Base-by-base conservation (phyloP, 2,329 filamentous ascomycete species). In the Xylariaceae sp. region DNA sequence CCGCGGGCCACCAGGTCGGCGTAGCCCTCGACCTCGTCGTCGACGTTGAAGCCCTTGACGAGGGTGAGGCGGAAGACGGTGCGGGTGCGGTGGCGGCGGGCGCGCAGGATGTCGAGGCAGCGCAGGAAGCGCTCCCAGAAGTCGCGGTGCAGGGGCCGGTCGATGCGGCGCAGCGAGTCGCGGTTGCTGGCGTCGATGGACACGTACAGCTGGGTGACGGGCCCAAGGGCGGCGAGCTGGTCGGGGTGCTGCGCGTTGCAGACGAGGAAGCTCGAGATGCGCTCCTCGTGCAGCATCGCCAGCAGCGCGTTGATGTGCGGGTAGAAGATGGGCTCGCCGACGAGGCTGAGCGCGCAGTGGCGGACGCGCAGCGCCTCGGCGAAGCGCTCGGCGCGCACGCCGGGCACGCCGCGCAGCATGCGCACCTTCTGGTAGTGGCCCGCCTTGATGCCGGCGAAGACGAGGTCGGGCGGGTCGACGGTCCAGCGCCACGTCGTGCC, bases 291-390 rank as follows among this genome's bases (percentile, higher is more conserved):
- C 44, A 98, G 70, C 69, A 96, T 75, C 9, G 65, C 72, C 1
- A 93, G 68, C 52, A 96, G 89, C 53, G 89, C 83, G 60, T 98
- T 95, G 68, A 96, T 96, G 53, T 94, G 80, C 8, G 92, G 92
- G 59, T 96, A 96, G 65, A 96, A 96, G 49, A 95, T 95, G n/a
- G 90, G 90, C 60, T 98, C 90, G 47, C 92, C 90, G 15, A 98
- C 92, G 8, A 98, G 70, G 45, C 80, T 87, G 29, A 98, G 67
- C 0, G 92, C 92, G 57, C 90, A 98, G 61, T 98, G 90, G 1
- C 87, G 75, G 49, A 98, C 94, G 26, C 79, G 74, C 81, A 95
- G 87, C 0, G 89, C 90, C 64, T 96, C 92, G 5, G 82, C 78
- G 53, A 94, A 96, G 3, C 92, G 75, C 59, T 96, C 90, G 1